A percentile compares a stretch with the other conserved stretches of the same genome.
Evolutionary conservation across 2,329 filamentous ascomycete species (phyloP).

Genomic region (Sarocladium brachiariae): DNA sequence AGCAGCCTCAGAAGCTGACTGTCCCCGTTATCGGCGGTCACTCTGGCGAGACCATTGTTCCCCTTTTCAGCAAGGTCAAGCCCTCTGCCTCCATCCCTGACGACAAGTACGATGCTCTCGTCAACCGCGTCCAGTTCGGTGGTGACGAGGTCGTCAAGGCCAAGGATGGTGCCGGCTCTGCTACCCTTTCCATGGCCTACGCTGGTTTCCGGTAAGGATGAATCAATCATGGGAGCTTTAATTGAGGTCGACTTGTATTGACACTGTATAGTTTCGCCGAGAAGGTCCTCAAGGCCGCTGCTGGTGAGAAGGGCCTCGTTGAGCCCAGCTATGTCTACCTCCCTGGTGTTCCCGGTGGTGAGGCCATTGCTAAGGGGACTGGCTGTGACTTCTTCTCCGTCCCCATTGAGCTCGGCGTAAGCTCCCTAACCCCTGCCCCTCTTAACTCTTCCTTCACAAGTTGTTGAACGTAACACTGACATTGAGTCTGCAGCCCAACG

Average conservation of each 20-base stretch:
- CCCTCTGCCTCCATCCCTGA: slow-evolving; percentile 73
- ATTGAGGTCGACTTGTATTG: slow-evolving; percentile 6
- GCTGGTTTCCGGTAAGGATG: slow-evolving; percentile 81
- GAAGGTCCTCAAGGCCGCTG: slow-evolving; percentile 80
- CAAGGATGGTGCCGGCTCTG: slow-evolving; percentile 85
- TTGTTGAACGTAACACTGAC: too few relatives aligned
- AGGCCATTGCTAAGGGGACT: slow-evolving; percentile 75
- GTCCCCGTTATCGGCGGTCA: slow-evolving; percentile 95
- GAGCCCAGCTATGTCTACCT: slow-evolving; percentile 97
- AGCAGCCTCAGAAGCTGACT: slow-evolving; percentile 72
- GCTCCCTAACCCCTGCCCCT: slow-evolving; percentile 34
- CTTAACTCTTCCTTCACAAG: too few relatives aligned
- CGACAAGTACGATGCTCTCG: slow-evolving; percentile 84
- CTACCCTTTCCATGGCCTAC: slow-evolving; percentile 91
- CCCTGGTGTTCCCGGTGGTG: slow-evolving; percentile 79
- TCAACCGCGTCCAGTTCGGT: slow-evolving; percentile 95
- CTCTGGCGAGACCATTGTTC: slow-evolving; percentile 97
- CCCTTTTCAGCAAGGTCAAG: slow-evolving; percentile 87
- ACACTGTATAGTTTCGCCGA: slow-evolving; percentile 69
- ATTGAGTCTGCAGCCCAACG: slow-evolving; percentile 56
- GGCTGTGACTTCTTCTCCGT: slow-evolving; percentile 94
- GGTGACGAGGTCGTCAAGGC: slow-evolving; percentile 96
- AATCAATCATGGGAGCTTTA: slow-evolving; percentile 9
- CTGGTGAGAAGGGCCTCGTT: slow-evolving; percentile 86
- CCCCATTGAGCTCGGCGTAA: slow-evolving; percentile 89